phyloP scores from a whole-genome alignment of 495 filamentous ascomycete species.

The Aspergillus affinis region DNA sequence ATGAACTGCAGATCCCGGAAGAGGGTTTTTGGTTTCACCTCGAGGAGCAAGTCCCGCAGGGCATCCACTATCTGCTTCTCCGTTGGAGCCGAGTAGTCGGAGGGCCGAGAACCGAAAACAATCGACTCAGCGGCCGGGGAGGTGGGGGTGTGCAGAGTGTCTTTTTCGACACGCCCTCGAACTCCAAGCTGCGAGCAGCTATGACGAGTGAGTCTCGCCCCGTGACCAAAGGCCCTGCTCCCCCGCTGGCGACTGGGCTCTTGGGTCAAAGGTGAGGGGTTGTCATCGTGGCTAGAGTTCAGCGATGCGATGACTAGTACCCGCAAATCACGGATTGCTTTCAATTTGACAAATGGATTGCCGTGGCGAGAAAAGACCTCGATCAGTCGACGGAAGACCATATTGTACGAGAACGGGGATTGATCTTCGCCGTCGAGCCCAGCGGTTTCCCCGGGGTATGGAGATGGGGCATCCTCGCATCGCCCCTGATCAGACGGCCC shows the following conservation, averaged over 20 bases:
- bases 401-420: conserved; percentile 63
- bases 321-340: conserved; percentile 79
- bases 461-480: neutral
- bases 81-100: conserved; percentile 40
- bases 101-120: conserved; percentile 37
- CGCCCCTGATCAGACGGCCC: conserved; percentile 11
- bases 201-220: conserved; percentile 27
- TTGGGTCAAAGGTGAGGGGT: conserved; percentile 34
- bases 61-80: conserved; percentile 71
- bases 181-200: conserved; percentile 37
- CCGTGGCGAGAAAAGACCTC: conserved; percentile 87
- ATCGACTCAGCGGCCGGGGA: conserved; percentile 36
- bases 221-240: conserved; percentile 14
- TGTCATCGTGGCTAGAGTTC: conserved; percentile 47
- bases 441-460: neutral
- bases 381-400: conserved; percentile 76
- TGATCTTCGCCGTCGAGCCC: conserved; percentile 14
- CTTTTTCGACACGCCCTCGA: conserved; percentile 16
- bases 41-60: conserved; percentile 73
- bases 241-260: conserved; percentile 19
- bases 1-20: conserved; percentile 97
- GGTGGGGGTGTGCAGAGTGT: conserved; percentile 19
- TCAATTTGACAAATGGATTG: conserved; percentile 83
- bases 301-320: conserved; percentile 77
- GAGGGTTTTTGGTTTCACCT: conserved; percentile 81